phyloP scores from a whole-genome alignment of 1,284 basidiomycete species.

The Leccinum cinnamomeum region DNA sequence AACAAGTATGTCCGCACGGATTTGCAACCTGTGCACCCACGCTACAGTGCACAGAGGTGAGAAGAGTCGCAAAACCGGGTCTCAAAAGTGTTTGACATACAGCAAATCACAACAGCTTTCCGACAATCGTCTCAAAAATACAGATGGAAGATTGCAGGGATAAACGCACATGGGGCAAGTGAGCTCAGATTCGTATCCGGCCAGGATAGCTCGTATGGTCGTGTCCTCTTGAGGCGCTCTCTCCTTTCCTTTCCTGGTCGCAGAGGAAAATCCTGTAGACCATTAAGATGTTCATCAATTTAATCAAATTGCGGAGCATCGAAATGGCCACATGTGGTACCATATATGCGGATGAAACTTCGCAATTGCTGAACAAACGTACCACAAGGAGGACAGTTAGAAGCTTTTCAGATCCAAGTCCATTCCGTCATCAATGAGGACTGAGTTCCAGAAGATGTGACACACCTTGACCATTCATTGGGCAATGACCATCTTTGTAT shows the following conservation, averaged over 20 bases:
- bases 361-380: constrained; percentile 10
- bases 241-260: constrained; percentile 28
- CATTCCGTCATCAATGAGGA: not conserved
- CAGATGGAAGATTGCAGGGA: not conserved
- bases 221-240: constrained; percentile 15
- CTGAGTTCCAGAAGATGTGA: not conserved
- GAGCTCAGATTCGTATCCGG: constrained; percentile 50
- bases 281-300: constrained; percentile 1
- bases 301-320: constrained; percentile 6
- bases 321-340: not conserved
- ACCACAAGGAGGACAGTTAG: constrained; percentile 12
- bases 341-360: not conserved
- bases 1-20: constrained; percentile 59
- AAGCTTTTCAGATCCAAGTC: constrained; percentile 1
- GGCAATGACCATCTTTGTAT: constrained; percentile 10
- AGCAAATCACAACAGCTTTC: constrained; percentile 56
- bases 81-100: constrained; percentile 35
- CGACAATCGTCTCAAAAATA: constrained; percentile 7
- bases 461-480: constrained; percentile 8
- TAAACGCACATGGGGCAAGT: constrained; percentile 54
- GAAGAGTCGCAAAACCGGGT: not conserved
- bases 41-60: constrained; percentile 31
- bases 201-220: constrained; percentile 30
- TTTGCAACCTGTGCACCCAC: constrained; percentile 52
- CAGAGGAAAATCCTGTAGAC: constrained; percentile 1